Evolutionary conservation across 495 filamentous ascomycete species (phyloP), one percentile per base, ranked within the genome.

Genomic region (Penicillium flavigenum): DNA sequence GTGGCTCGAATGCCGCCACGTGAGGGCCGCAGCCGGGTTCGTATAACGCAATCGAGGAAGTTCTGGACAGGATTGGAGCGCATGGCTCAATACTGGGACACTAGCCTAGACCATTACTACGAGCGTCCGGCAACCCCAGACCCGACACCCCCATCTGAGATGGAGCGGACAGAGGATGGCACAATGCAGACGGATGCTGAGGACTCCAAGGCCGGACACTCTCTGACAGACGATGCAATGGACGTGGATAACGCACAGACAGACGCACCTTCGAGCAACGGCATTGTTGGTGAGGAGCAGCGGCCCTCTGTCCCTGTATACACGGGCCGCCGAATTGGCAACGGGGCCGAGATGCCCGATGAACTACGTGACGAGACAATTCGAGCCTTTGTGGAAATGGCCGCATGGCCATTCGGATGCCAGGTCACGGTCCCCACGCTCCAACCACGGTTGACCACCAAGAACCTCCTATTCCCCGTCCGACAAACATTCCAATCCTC

Each of bases 401-500:
- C 88, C 1, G 81, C 86, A 8, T 95, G 90, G 81, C 84, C 88
- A 34, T 94, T 92, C 66, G 85, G 85, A 22, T 91, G 88, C 72
- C 88, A 88, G 49, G 79, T 90, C 41, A 74, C 80, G 0, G 73
- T 83, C 14, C 81, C 89, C 5, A 79, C 84, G 9, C 68, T 78
- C 16, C 84, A 85, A 38, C 89, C 88, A 3, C 78, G 85, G 20
- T 68, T 92, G 2, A 73, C 81, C 26, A 68, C 91, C 20, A 72
- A 77, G 38, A 74, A 72, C 45, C 57, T 86, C 57, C 69, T 83
- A 53, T 75, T 81, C 57, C 76, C 81, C 26, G 74, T 83, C 29
- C 62, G 79, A 20, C 78, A 83, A 59, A 77, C 74, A 34, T 73
- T 75, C 64, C 81, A 86, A 47, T 78, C 88, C 27, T 90, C 85